Evolutionary conservation across 495 filamentous ascomycete genomes (phyloP).

Genomic region (Bathelium albidoporum): DNA sequence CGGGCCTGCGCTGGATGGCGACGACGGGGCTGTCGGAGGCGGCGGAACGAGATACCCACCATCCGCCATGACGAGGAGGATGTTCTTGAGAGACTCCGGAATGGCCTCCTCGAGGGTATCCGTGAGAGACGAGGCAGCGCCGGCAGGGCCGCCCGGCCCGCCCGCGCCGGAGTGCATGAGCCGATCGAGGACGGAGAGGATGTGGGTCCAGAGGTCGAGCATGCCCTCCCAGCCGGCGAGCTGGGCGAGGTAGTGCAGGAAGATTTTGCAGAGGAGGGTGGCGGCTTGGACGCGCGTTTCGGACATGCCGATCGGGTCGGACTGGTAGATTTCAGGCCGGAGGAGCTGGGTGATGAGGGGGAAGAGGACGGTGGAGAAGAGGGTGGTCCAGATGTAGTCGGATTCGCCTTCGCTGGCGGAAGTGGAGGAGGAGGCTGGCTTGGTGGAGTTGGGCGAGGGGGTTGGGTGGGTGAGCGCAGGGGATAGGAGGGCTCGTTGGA

Average conservation of each 20-base stretch:
- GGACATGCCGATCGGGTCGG: slow-evolving; percentile 86
- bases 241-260: slow-evolving; percentile 83
- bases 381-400: slow-evolving; percentile 81
- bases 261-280: slow-evolving; percentile 85
- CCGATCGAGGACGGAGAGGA: slow-evolving; percentile 89
- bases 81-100: slow-evolving; percentile 91
- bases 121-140: neutral
- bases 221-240: slow-evolving; percentile 81
- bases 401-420: slow-evolving; percentile 14
- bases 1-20: too few species aligned
- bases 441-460: neutral
- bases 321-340: slow-evolving; percentile 91
- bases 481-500: slow-evolving; percentile 80
- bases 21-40: slow-evolving; percentile 7
- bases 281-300: slow-evolving; percentile 90
- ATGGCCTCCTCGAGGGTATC: slow-evolving; percentile 70
- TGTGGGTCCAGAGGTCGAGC: slow-evolving; percentile 84
- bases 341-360: slow-evolving; percentile 82
- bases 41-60: slow-evolving; percentile 75
- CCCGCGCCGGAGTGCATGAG: slow-evolving; percentile 95
- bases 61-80: slow-evolving; percentile 89
- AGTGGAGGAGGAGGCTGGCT: neutral
- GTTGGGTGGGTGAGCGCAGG: slow-evolving; percentile 57
- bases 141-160: neutral
- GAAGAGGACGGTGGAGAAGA: slow-evolving; percentile 91